Evolutionary conservation across 148 eudicot species (phyloP), one percentile per base, ranked within the genome.

Genomic region (Vaccinium myrtillus): DNA sequence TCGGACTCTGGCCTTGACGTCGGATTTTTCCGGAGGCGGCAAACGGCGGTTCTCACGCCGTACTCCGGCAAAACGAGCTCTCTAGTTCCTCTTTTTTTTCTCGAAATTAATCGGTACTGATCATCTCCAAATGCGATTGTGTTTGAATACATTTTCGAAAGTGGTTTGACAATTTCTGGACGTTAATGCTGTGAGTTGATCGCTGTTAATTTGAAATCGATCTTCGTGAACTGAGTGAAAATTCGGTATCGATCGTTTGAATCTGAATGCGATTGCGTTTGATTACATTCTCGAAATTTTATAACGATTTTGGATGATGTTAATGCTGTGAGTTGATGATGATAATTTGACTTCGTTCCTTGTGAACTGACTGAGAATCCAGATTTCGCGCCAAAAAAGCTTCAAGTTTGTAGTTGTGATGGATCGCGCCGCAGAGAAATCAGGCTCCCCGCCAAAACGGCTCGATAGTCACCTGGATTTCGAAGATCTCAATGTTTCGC

Each of bases 361-460:
- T 43, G 78, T 39, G 5, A 46, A 75, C 78, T 36, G 9, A 16
- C 19, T 73, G 77, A 36, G 54, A 48, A 46, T 75, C 11, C 1
- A 14, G 54, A 48, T 21, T 46, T 46, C 54, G 53, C 51, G 30
- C 78, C 78, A 46, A 76, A 49, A 76, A 50, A 21, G 16, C 30
- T 48, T 46, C 30, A n/a, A 27, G 23, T 50, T n/a, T 27, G 75
- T 13, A 48, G 30, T 46, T n/a, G 54, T 36, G 56, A 76, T 76
- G 79, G 55, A 76, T 50, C 15, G 3, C 13, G 55, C 2, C 16
- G 32, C 32, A 49, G 30, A 48, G 18, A 76, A 76, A 46, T 50
- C 79, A 76, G 56, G 32, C n/a, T 76, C 49, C 56, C 79, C 79
- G 79, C 79, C 79, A 76, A 76, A 76, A 76, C 48, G 3, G 79